Conservation (phyloP, 257 asterid genomes). For the Nicotiana knightiana region DNA sequence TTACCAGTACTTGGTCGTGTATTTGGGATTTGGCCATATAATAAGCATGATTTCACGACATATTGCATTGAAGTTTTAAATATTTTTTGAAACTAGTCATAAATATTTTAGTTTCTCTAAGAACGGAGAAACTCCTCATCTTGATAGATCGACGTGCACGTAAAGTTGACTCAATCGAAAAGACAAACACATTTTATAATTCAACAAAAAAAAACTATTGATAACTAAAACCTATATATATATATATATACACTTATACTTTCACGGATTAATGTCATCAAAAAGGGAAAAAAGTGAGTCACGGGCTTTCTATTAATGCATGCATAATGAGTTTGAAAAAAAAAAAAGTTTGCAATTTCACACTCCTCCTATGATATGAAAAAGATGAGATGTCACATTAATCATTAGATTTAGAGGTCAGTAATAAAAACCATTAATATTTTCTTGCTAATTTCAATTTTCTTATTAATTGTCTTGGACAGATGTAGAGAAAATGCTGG, state of each 20-base stretch:
- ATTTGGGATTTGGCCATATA: too few species aligned
- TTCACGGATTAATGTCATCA: background rate
- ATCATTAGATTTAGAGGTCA: background rate
- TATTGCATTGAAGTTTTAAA: too few species aligned
- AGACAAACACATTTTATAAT: too few species aligned
- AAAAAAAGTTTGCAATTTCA: background rate
- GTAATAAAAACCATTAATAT: background rate
- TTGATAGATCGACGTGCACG: too few species aligned
- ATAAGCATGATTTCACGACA: too few species aligned
- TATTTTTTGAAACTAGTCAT: too few species aligned
- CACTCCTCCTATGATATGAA: background rate
- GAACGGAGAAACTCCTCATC: too few species aligned
- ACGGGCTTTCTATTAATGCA: background rate
- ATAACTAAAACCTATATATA: too few species aligned
- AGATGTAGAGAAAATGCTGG: conserved; percentile 1
- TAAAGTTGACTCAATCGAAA: too few species aligned
- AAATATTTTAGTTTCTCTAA: too few species aligned
- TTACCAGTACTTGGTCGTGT: background rate
- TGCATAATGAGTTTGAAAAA: background rate
- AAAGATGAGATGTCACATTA: conserved; percentile 2
- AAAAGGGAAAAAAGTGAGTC: background rate
- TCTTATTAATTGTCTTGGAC: background rate
- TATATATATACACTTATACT: background rate
- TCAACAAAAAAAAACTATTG: too few species aligned
- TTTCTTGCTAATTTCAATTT: background rate